Evolutionary conservation across 768 basidiomycete genomes (phyloP), one percentile per base, ranked within the genome.

Genomic region (Lepiota venenata): DNA sequence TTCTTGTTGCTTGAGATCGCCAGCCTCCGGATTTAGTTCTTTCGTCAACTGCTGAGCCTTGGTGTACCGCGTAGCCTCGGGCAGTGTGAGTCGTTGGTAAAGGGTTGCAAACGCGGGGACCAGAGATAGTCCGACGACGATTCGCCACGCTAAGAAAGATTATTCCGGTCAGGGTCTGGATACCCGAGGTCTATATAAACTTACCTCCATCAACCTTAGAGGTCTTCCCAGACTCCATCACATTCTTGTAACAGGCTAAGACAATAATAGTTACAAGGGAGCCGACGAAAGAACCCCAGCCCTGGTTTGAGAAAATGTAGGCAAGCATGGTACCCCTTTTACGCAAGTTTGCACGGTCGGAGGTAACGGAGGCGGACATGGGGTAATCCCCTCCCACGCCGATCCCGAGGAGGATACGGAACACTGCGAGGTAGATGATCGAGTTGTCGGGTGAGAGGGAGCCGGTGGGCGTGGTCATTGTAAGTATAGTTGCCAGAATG

Each of bases 331-430:
- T 85, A 0, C 89, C 89, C 14, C 87, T 82, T 35, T 68, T 71
- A 36, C 80, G 74, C 37, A 89, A 63, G 58, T 78, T 78, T 5
- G 87, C 76, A 12, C 86, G 77, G 60, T 91, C 88, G 5, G 80
- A 80, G 10, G 85, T 80, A 54, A 89, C 72, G 9, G 80, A 80
- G 0, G 88, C 87, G 10, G 79, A 82, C 87, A 90, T 85, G 1
- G 88, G 87, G 62, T 89, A 89, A 65, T 90, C 90, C 2, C 86
- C 89, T 14, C 88, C 90, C 0, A 91, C 82, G 20, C 89, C 90
- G 15, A 92, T 69, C 0, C 90, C 90, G 35, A 91, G 80, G 6
- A 91, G 61, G 49, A 91, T 85, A 11, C 90, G 84, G 63, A 80
- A 90, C 3, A 84, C 60, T 14, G 73, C 73, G 12, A 91, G 74